phyloP scores from a whole-genome alignment of 2,329 filamentous ascomycete genomes.

The Plenodomus tracheiphilus region DNA sequence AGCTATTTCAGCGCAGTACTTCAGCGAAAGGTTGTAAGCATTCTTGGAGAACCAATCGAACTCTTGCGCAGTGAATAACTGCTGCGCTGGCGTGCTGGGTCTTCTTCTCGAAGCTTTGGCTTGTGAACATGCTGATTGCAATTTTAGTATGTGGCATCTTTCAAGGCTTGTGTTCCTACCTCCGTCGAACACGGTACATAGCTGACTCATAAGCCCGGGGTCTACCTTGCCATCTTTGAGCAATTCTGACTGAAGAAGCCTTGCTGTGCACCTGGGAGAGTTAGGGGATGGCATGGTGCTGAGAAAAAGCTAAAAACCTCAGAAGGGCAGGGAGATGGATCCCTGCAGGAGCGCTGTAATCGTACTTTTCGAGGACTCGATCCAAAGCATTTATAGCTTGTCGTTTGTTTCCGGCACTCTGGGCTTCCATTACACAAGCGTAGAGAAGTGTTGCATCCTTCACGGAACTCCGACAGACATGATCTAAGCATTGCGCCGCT shows the following conservation, averaged over 20 bases:
- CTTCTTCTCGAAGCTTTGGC: conserved; percentile 50
- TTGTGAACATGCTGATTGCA: conserved; percentile 48
- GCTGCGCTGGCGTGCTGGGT: conserved; percentile 47
- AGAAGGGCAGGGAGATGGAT: conserved; percentile 67
- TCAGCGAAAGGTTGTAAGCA: conserved; percentile 75
- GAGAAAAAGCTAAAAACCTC: conserved; percentile 57
- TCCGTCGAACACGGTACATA: conserved; percentile 60
- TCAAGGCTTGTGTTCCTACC: conserved; percentile 33
- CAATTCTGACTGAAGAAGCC: conserved; percentile 51
- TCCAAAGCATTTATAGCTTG: conserved; percentile 64
- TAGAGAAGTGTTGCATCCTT: conserved; percentile 70
- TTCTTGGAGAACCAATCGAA: conserved; percentile 85
- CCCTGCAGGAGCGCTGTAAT: conserved; percentile 51
- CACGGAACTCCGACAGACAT: conserved; percentile 57
- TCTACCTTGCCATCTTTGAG: conserved; percentile 33
- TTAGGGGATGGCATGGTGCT: conserved; percentile 22
- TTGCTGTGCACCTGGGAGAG: conserved; percentile 47
- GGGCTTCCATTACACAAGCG: conserved; percentile 78
- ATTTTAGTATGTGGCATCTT: conserved; percentile 41
- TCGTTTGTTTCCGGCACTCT: conserved; percentile 63
- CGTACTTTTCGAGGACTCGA: conserved; percentile 61
- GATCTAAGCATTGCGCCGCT: conserved; percentile 66
- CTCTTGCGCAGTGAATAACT: conserved; percentile 63
- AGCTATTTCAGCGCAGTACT: conserved; percentile 62
- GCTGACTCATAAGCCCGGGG: conserved; percentile 46